These are phyloP conservation scores for Eucalyptus paniculata DNA, from an alignment of 345 rosid species.

Conservation along the genomic window DNA sequence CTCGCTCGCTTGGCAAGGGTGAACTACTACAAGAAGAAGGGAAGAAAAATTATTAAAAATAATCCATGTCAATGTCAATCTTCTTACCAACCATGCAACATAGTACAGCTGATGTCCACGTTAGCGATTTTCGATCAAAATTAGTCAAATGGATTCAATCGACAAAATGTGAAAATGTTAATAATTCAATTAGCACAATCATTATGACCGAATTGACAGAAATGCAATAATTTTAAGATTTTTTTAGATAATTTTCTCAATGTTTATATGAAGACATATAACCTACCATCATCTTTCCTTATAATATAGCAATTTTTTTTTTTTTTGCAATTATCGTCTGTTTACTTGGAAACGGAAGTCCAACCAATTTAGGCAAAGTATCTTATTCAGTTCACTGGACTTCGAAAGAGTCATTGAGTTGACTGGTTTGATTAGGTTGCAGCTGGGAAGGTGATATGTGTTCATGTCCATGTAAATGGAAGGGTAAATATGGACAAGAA, in stretches of 20 bases:
- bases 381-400: neutral
- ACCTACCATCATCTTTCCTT: neutral
- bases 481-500: neutral
- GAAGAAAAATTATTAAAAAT: too few relatives aligned
- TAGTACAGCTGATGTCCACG: rapidly evolving
- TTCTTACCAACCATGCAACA: too few relatives aligned
- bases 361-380: neutral
- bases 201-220: neutral
- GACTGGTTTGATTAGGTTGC: neutral
- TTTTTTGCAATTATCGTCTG: neutral
- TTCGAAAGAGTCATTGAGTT: neutral
- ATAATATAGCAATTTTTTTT: neutral
- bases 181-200: neutral
- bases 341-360: neutral
- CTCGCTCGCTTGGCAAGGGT: neutral
- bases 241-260: neutral
- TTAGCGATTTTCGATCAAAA: neutral
- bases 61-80: neutral
- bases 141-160: neutral
- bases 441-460: neutral
- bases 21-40: neutral
- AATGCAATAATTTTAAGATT: neutral
- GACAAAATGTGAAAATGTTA: too few relatives aligned
- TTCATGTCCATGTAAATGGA: neutral
- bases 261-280: neutral